Evolutionary conservation across 371 early-diverging fungal species (phyloP).

Genomic region (Circinella umbellata): DNA sequence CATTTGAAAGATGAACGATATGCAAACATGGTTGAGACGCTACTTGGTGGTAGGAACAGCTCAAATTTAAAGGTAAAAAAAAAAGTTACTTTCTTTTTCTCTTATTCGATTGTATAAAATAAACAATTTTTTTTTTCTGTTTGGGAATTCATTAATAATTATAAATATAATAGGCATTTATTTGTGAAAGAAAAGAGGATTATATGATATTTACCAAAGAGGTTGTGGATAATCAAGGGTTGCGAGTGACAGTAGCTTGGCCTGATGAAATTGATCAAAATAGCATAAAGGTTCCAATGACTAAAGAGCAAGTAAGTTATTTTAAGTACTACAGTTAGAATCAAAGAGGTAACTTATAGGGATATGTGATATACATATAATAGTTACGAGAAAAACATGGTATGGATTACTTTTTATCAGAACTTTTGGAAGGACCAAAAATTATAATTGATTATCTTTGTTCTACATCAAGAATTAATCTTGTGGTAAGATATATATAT

Average conservation of each 20-base stretch:
- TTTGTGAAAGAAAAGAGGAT: conserved; percentile 79
- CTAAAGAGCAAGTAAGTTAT: conserved; percentile 38
- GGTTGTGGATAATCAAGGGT: conserved; percentile 58
- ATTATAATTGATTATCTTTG: conserved; percentile 73
- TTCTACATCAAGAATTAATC: conserved; percentile 57
- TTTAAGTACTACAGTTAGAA: background rate
- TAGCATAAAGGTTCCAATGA: conserved; percentile 46
- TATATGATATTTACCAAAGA: conserved; percentile 70
- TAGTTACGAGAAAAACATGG: conserved; percentile 47
- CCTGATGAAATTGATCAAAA: conserved; percentile 38
- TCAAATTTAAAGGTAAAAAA: conserved; percentile 49
- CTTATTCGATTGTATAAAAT: background rate
- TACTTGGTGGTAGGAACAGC: conserved; percentile 40
- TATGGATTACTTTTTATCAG: conserved; percentile 76
- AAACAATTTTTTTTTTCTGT: no score
- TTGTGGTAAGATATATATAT: conserved; percentile 44
- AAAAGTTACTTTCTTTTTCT: background rate
- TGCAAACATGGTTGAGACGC: conserved; percentile 70
- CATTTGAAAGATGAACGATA: conserved; percentile 67
- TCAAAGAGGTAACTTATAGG: no score
- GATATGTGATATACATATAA: background rate
- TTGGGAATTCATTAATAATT: no score
- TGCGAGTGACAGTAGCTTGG: conserved; percentile 68
- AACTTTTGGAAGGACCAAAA: conserved; percentile 79
- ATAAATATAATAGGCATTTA: conserved; percentile 64